A percentile compares a stretch with the other conserved stretches of the same genome.
Conservation (phyloP, 1,139 yeast genomes). For the Scheffersomyces cryptocercus region DNA sequence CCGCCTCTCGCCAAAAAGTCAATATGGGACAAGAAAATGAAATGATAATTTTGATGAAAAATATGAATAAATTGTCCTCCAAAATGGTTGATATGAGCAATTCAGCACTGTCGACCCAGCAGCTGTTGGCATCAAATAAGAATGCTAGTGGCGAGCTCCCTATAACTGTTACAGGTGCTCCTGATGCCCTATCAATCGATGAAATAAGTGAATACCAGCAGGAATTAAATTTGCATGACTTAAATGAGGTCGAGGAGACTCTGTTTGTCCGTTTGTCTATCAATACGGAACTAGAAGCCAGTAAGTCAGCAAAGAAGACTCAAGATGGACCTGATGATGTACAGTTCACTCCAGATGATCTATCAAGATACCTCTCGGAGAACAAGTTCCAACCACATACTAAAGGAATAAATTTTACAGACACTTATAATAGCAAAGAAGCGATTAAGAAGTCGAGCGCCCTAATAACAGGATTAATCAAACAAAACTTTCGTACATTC, state of each 20-base stretch:
- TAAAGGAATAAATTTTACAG: conserved; percentile 39
- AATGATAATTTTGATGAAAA: conserved; percentile 71
- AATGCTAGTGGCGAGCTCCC: conserved; percentile 7
- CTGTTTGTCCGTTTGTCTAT: conserved; percentile 63
- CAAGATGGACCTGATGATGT: background rate
- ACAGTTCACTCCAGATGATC: conserved; percentile 14
- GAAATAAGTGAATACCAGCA: conserved; percentile 40
- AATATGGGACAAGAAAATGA: conserved; percentile 52
- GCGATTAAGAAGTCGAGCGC: conserved; percentile 48
- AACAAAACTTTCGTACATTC: conserved; percentile 56
- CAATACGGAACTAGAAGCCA: conserved; percentile 21
- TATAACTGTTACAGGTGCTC: conserved; percentile 25
- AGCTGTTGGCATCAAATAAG: background rate
- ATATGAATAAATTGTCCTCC: conserved; percentile 86
- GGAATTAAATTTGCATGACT: conserved; percentile 64
- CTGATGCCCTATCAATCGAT: conserved; percentile 22
- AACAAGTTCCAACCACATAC: conserved; percentile 17
- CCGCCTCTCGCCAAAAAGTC: conserved; percentile 2
- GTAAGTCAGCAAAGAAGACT: background rate
- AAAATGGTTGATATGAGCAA: conserved; percentile 69
- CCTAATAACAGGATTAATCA: conserved; percentile 53
- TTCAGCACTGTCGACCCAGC: conserved; percentile 25
- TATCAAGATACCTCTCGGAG: conserved; percentile 27
- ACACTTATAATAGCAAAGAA: conserved; percentile 34
- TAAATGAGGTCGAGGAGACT: conserved; percentile 50